Evolutionary conservation across 331 rosid species (phyloP).

Genomic region (Phaseolus coccineus): DNA sequence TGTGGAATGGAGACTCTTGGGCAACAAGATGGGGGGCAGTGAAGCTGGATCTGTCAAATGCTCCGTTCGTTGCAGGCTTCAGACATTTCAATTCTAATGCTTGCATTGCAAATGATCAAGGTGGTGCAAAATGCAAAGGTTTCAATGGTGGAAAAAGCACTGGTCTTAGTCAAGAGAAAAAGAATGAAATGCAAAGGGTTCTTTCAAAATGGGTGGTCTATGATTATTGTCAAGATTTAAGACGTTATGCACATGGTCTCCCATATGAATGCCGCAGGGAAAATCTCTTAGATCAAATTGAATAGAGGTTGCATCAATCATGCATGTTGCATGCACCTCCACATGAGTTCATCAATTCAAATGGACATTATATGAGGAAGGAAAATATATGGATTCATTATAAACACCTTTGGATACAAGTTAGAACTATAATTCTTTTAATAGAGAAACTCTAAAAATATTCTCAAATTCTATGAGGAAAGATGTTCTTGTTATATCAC

Average conservation of each 20-base stretch:
- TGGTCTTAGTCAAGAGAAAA: constrained; percentile 45
- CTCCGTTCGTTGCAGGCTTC: constrained; percentile 73
- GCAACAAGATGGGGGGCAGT: constrained; percentile 79
- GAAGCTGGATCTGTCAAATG: constrained; percentile 66
- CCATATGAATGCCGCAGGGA: constrained; percentile 68
- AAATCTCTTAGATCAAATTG: constrained; percentile 3
- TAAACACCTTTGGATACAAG: no score
- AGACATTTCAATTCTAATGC: constrained; percentile 56
- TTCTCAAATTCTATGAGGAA: background rate
- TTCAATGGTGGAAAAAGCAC: constrained; percentile 36
- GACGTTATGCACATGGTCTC: constrained; percentile 67
- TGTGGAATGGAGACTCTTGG: constrained; percentile 89
- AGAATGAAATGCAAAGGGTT: constrained; percentile 43
- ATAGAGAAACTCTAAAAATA: no score
- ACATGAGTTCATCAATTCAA: background rate
- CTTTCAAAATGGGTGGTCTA: constrained; percentile 58
- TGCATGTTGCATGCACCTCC: background rate
- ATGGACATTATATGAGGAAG: constrained; percentile 1
- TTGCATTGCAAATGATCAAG: constrained; percentile 40
- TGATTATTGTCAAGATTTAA: constrained; percentile 61
- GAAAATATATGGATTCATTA: background rate
- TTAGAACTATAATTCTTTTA: no score
- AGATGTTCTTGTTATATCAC: background rate
- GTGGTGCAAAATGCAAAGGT: constrained; percentile 1
- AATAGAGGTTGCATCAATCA: background rate